Conservation (phyloP, 106 monocot genomes). For the Dendrobium officinale region DNA sequence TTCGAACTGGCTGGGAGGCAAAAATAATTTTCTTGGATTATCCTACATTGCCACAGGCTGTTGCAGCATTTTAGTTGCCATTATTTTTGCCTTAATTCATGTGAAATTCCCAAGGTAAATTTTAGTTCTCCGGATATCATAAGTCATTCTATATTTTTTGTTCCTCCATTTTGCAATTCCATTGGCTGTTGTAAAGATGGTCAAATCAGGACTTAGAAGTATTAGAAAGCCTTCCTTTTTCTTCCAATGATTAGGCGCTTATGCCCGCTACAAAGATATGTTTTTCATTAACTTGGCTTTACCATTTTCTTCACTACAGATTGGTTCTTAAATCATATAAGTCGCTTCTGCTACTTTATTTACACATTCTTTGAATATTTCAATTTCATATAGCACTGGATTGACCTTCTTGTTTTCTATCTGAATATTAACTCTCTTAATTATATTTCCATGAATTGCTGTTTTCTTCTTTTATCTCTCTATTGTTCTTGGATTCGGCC, state of each 20-base stretch:
- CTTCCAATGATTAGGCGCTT: no score
- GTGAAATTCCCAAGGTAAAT: constrained; percentile 79
- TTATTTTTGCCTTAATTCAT: constrained; percentile 71
- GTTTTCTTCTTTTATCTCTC: background rate
- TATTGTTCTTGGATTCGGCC: background rate
- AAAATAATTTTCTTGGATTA: constrained; percentile 79
- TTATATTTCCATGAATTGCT: background rate
- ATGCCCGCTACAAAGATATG: background rate
- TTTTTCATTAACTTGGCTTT: background rate
- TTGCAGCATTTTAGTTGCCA: constrained; percentile 38
- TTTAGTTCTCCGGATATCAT: background rate
- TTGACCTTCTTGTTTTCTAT: background rate
- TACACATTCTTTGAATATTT: background rate
- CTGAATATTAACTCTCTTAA: background rate
- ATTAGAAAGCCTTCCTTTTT: background rate
- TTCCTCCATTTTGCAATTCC: background rate
- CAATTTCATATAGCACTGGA: background rate
- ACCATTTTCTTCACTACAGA: background rate
- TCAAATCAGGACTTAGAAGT: background rate
- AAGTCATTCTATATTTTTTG: background rate
- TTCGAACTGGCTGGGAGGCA: constrained; percentile 69
- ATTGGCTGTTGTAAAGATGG: background rate
- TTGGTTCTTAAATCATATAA: background rate
- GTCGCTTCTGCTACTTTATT: background rate
- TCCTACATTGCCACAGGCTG: constrained; percentile 61